Evolutionary conservation across 352 stramenopile species (phyloP).

Genomic region (Pythium coloratum): DNA sequence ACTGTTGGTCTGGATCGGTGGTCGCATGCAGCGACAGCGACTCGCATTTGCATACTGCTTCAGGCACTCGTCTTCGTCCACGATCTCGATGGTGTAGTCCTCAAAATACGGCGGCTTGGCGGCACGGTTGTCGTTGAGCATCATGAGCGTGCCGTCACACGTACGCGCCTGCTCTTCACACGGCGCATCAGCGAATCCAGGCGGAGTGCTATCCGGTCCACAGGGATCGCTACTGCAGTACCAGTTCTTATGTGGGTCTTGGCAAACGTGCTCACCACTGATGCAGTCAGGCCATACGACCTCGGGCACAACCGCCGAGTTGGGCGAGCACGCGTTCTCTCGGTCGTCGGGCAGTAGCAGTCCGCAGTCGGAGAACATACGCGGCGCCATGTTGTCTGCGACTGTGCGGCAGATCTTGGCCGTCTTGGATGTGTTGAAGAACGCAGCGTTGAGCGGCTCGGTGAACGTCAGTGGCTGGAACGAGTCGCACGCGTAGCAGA

Average conservation of each 20-base stretch:
- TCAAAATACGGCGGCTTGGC: constrained; percentile 79
- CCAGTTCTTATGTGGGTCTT: constrained; percentile 43
- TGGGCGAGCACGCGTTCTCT: constrained; percentile 58
- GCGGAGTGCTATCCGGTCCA: constrained; percentile 38
- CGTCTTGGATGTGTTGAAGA: constrained; percentile 56
- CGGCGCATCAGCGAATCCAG: constrained; percentile 57
- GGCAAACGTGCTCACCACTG: constrained; percentile 57
- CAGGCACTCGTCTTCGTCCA: constrained; percentile 50
- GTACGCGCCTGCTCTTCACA: constrained; percentile 57
- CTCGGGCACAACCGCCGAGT: constrained; percentile 54
- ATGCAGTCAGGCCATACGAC: constrained; percentile 60
- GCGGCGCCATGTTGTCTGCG: constrained; percentile 42
- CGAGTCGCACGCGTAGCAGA: constrained; percentile 34
- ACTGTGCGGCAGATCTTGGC: constrained; percentile 72
- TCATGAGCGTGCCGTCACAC: constrained; percentile 58
- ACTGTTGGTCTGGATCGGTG: constrained; percentile 24
- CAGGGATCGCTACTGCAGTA: constrained; percentile 56
- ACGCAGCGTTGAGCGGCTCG: constrained; percentile 45
- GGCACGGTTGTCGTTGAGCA: constrained; percentile 77
- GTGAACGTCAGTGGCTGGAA: constrained; percentile 31
- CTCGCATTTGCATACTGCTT: constrained; percentile 34
- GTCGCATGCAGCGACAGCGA: constrained; percentile 49
- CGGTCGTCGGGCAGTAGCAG: constrained; percentile 58
- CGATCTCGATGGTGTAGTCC: constrained; percentile 66
- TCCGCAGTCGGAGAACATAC: constrained; percentile 62